Conservation (phyloP, 2,329 filamentous ascomycete species). For the Xylaria polymorpha region DNA sequence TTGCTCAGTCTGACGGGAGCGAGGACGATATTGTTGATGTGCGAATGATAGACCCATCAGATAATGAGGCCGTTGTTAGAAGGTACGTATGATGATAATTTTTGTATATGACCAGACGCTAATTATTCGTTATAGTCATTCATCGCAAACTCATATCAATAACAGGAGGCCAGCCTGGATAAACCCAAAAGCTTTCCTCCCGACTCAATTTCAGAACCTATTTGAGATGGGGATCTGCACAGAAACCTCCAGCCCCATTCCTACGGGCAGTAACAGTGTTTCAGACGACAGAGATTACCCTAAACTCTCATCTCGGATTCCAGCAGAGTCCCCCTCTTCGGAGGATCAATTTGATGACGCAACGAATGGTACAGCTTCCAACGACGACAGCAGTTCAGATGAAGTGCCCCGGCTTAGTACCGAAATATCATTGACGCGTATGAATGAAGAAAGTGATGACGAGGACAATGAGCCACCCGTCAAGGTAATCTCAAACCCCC, state of each 20-base stretch:
- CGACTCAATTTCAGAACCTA: constrained; percentile 72
- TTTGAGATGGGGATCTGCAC: constrained; percentile 80
- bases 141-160: constrained; percentile 57
- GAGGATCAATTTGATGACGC: constrained; percentile 63
- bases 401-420: constrained; percentile 52
- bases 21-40: constrained; percentile 94
- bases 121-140: constrained; percentile 51
- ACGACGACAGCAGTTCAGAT: constrained; percentile 66
- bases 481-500: constrained; percentile 49
- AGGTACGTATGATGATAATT: constrained; percentile 45
- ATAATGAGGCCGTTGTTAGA: constrained; percentile 50
- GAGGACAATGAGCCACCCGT: constrained; percentile 53
- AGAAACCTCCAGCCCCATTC: constrained; percentile 68
- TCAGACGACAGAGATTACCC: constrained; percentile 70
- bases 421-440: constrained; percentile 60
- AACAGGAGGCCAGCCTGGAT: constrained; percentile 64
- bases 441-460: constrained; percentile 70
- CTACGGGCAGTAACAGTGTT: constrained; percentile 75
- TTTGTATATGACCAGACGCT: constrained; percentile 27
- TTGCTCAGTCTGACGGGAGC: constrained; percentile 82
- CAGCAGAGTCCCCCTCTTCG: constrained; percentile 56
- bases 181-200: constrained; percentile 67
- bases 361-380: constrained; percentile 60
- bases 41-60: constrained; percentile 76
- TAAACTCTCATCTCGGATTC: constrained; percentile 60